These are phyloP conservation scores for Kappamyces sp. DNA, from an alignment of 192 early-diverging fungal genomes.

Conservation along the genomic window DNA sequence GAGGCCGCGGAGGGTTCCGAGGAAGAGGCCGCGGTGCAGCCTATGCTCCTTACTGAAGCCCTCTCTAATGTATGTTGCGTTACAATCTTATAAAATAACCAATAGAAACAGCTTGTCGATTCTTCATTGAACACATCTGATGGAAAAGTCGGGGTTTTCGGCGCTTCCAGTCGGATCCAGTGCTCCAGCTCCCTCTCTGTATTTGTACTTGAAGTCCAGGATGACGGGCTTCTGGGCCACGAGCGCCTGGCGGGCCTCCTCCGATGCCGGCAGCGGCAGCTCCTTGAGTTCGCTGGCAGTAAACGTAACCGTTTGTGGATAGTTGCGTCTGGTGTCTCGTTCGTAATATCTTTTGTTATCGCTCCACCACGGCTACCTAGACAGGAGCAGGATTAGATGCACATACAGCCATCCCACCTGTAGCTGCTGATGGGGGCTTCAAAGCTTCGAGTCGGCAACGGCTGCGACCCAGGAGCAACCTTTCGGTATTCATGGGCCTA, in stretches of 20 bases:
- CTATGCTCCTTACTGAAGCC: too few relatives aligned
- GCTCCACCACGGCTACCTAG: too few relatives aligned
- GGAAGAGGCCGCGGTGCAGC: too few relatives aligned
- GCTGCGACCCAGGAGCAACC: conserved; percentile 32
- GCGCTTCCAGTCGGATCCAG: conserved; percentile 25
- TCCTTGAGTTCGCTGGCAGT: conserved; percentile 55
- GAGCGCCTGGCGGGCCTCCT: too few relatives aligned
- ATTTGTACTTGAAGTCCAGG: conserved; percentile 33
- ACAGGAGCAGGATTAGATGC: background rate
- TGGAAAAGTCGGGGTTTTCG: conserved; percentile 35
- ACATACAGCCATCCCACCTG: too few relatives aligned
- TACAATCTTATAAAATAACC: too few relatives aligned
- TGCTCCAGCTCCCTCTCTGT: conserved; percentile 25
- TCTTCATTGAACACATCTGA: conserved; percentile 15
- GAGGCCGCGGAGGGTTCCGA: conserved; percentile 17
- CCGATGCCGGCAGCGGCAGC: conserved; percentile 20
- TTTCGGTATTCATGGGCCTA: conserved; percentile 40
- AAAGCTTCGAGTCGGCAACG: too few relatives aligned
- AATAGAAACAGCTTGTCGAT: too few relatives aligned
- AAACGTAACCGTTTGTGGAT: conserved; percentile 79
- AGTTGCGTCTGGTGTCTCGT: conserved; percentile 86
- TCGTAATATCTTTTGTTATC: conserved; percentile 88
- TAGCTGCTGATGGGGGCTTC: background rate
- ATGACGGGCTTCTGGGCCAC: conserved; percentile 22
- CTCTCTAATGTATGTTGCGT: too few relatives aligned